Evolutionary conservation across 1,139 yeast genomes (phyloP).

Genomic region (Meyerozyma elateridarum): DNA sequence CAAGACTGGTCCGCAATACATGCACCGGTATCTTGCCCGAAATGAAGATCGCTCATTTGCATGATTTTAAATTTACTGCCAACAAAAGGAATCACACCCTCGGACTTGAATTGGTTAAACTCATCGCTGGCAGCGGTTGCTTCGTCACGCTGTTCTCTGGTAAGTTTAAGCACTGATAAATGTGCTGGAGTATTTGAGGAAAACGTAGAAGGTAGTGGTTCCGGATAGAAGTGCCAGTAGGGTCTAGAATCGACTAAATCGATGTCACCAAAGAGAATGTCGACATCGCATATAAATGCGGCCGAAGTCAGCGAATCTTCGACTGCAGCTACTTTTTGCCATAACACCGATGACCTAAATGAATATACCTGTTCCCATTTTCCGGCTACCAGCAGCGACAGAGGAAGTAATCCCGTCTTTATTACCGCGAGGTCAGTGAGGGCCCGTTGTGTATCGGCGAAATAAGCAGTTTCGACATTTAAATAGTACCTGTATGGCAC

Average conservation of each 20-base stretch:
- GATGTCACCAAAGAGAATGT: constrained; percentile 11
- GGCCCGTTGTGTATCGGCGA: constrained; percentile 7
- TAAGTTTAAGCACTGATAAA: constrained; percentile 11
- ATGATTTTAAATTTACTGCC: constrained; percentile 24
- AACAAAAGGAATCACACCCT: constrained; percentile 7
- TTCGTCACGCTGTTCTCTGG: neutral
- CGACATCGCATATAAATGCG: constrained; percentile 13
- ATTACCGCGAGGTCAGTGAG: constrained; percentile 8
- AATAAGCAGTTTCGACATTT: constrained; percentile 9
- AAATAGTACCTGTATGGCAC: constrained; percentile 11
- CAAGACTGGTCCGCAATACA: constrained; percentile 18
- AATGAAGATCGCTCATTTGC: constrained; percentile 40
- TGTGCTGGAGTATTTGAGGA: constrained; percentile 12
- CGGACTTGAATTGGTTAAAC: constrained; percentile 5
- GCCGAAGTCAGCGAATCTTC: constrained; percentile 7
- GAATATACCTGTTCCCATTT: constrained; percentile 7
- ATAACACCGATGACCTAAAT: constrained; percentile 9
- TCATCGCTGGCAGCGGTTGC: constrained; percentile 5
- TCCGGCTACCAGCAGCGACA: neutral
- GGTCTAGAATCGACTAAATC: constrained; percentile 13
- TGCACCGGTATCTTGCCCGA: constrained; percentile 28
- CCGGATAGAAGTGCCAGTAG: constrained; percentile 16
- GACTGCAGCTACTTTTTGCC: constrained; percentile 4
- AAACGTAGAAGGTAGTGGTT: constrained; percentile 14
- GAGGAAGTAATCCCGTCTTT: constrained; percentile 7